phyloP scores from a whole-genome alignment of 108 stramenopile genomes.

The Skeletonema potamos region DNA sequence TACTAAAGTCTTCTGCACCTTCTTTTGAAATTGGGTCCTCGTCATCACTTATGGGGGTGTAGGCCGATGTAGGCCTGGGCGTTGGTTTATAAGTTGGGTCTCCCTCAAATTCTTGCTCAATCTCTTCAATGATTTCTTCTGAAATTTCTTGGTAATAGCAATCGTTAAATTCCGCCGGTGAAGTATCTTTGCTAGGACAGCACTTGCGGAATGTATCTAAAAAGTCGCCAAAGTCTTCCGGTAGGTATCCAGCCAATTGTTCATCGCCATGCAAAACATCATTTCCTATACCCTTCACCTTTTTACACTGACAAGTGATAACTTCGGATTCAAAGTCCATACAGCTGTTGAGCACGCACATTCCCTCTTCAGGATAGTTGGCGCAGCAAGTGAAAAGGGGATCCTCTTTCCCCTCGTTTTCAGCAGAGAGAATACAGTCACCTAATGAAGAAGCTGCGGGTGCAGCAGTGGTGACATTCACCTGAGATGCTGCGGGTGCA shows the following conservation, averaged over 20 bases:
- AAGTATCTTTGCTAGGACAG: background rate
- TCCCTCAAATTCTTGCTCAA: background rate
- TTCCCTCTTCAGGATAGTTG: background rate
- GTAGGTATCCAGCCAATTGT: background rate
- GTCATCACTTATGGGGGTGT: background rate
- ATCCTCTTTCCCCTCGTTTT: background rate
- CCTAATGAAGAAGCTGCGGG: background rate
- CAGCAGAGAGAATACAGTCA: background rate
- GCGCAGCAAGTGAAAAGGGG: background rate
- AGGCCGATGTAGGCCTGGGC: slow-evolving; percentile 1
- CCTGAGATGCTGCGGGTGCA: background rate
- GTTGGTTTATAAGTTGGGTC: slow-evolving; percentile 7
- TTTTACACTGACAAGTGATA: background rate
- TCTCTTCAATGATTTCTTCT: background rate
- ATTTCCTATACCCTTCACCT: background rate
- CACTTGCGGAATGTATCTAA: background rate
- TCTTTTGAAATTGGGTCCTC: slow-evolving; percentile 2
- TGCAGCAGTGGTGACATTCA: background rate
- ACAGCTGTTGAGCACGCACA: background rate
- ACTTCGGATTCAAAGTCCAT: background rate
- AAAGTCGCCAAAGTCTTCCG: background rate
- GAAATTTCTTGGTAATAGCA: background rate
- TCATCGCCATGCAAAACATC: background rate
- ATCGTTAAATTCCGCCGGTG: background rate
- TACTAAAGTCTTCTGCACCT: background rate